Evolutionary conservation across 2,329 filamentous ascomycete genomes (phyloP), one percentile per base, ranked within the genome.

Genomic region (Cladosporium oxysporum): DNA sequence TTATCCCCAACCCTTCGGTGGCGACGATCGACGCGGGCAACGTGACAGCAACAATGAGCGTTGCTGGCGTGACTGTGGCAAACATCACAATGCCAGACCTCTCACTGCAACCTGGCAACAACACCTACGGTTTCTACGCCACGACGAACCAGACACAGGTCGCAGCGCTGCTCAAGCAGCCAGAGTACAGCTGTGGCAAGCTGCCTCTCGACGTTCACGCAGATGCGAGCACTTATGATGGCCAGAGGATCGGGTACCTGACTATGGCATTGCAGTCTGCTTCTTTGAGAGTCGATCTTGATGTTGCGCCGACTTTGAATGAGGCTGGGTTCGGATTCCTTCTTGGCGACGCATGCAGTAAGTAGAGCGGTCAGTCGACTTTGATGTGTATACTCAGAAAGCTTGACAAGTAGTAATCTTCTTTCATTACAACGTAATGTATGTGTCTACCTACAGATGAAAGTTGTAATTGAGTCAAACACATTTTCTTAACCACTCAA

Each of bases 1-100:
- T 80, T 65, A 88, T 91, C 60, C 87, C 87, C 69, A 91, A 91
- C 76, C 83, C 82, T 7, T 89, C 88, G 1, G 77, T 85, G 61
- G 82, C 89, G 73, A 86, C 83, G n/a, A 81, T 91, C 62, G 84
- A 89, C 37, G 84, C 91, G 81, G 89, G 89, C 71, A 89, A 90
- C 71, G 80, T 86, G 41, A 84, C 84, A 31, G 89, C 90, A 76
- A 78, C 82, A 76, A 87, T 87, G 73, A 85, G 80, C 71, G 81
- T 88, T 62, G 80, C 83, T 53, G 82, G 80, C 55, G 70, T 76
- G 53, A 69, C 79, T 1, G 81, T 90, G 67, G 89, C 89, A 62
- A 83, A 78, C 49, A 78, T 86, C 8, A 84, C 81, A 68, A 82
- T 91, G 67, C 79, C 85, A 69, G 81, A 90, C 77, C 78, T 91